Evolutionary conservation across 2,329 filamentous ascomycete species (phyloP), one percentile per base, ranked within the genome.

Genomic region (Lachnellula occidentalis): DNA sequence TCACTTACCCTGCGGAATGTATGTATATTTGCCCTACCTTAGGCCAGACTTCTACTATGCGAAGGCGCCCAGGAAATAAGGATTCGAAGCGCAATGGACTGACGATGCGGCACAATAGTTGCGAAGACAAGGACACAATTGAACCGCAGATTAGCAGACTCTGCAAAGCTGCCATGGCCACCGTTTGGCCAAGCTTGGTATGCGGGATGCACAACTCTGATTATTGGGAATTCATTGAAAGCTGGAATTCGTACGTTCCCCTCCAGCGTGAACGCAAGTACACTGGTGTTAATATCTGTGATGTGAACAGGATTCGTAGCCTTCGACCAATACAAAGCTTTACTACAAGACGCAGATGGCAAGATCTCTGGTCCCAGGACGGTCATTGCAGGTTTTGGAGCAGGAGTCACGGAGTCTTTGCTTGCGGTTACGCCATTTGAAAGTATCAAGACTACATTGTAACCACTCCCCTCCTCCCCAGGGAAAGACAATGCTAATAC

Each of bases 381-480:
- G 1, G 94, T 97, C 1, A 81, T 96, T 55, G 92, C 92, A 41
- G 94, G 94, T 3, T 96, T 99, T 68, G 90, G 92, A 56, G 94
- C 94, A 8, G 94, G 94, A 54, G 88, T 95, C 50, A 97, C 92
- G 2, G 94, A 99, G 75, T 95, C 89, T 3, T 74, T 96, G 50
- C 75, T 99, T 3, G 94, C 94, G 11, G 94, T 99, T 34, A 99
- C 94, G 34, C 94, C 94, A 0, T 96, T 95, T 56, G 94, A 99
- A 75, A 95, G 90, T 67, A 96, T 99, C 74, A 99, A 99, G 78
- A 99, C 94, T 49, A 95, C 95, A 64, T 76, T 99, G 81, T 88
- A 70, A 51, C 45, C 34, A n/a, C 24, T 36, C 34, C 34, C 7
- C 17, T 39, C 31, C 8, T 24, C 39, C 42, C 5, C 19, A 5